phyloP scores from a whole-genome alignment of 1,139 yeast genomes.

The Geotrichum citri-aurantii region DNA sequence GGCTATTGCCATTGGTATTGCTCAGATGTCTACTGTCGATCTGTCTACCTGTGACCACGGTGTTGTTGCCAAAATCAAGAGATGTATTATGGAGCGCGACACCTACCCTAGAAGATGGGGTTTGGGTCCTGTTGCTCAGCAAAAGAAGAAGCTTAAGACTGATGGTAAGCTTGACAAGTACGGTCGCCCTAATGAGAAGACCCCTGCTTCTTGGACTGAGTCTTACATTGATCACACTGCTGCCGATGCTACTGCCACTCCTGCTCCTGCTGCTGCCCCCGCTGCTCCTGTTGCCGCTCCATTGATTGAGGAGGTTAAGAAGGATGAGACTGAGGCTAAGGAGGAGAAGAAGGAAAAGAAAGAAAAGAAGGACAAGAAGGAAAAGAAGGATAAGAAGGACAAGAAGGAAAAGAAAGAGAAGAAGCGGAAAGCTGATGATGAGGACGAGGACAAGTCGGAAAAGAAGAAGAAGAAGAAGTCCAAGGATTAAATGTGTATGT shows the following conservation, averaged over 20 bases:
- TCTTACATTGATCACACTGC: slow-evolving; percentile 72
- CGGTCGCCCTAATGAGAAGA: slow-evolving; percentile 88
- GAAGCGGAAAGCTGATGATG: slow-evolving; percentile 63
- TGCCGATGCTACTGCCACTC: slow-evolving; percentile 44
- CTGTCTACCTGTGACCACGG: slow-evolving; percentile 97
- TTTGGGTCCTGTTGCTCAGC: slow-evolving; percentile 95
- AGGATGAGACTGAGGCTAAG: slow-evolving; percentile 33
- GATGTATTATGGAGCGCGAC: slow-evolving; percentile 99
- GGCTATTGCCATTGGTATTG: slow-evolving; percentile 97
- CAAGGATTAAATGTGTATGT: slow-evolving; percentile 15
- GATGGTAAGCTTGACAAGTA: slow-evolving; percentile 95
- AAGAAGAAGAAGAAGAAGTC: slow-evolving; percentile 34
- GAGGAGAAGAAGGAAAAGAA: slow-evolving; percentile 52
- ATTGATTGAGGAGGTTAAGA: slow-evolving; percentile 32
- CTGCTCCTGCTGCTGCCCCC: slow-evolving; percentile 48
- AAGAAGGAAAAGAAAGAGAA: slow-evolving; percentile 48
- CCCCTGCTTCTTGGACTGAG: slow-evolving; percentile 89
- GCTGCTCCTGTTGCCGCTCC: slow-evolving; percentile 35
- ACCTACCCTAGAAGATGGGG: slow-evolving; percentile 99
- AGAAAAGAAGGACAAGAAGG: slow-evolving; percentile 53
- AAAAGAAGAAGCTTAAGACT: slow-evolving; percentile 96
- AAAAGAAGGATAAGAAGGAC: slow-evolving; percentile 49
- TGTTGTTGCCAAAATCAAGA: slow-evolving; percentile 95
- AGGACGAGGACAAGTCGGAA: slow-evolving; percentile 55
- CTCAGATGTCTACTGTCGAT: slow-evolving; percentile 98